These are phyloP conservation scores for Ogataea nonfermentans DNA, from an alignment of 805 yeast species.

Conservation along the genomic window DNA sequence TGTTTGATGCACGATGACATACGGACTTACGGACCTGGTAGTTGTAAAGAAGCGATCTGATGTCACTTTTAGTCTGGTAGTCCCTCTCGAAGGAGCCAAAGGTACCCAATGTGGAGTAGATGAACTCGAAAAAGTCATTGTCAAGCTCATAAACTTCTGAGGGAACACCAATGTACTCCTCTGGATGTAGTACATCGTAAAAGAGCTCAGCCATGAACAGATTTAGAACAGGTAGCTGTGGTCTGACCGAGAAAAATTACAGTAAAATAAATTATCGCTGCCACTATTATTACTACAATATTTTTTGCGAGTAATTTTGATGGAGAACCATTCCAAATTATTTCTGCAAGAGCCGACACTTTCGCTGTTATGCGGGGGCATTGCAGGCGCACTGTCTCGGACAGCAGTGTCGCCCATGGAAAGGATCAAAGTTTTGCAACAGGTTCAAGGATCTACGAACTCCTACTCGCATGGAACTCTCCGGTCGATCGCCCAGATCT, in stretches of 20 bases:
- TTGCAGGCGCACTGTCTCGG: conserved; percentile 79
- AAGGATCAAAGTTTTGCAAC: conserved; percentile 87
- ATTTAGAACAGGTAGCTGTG: conserved; percentile 5
- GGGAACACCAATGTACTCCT: conserved; percentile 16
- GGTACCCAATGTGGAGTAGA: conserved; percentile 19
- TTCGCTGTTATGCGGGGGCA: conserved; percentile 69
- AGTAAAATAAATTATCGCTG: too few species aligned
- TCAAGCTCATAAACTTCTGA: conserved; percentile 23
- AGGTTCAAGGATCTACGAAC: conserved; percentile 62
- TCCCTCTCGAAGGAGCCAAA: conserved; percentile 8
- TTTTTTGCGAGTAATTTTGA: not conserved
- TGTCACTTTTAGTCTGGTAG: conserved; percentile 14
- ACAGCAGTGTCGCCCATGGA: conserved; percentile 95
- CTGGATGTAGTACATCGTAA: conserved; percentile 11
- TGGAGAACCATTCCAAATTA: not conserved
- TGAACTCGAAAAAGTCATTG: conserved; percentile 25
- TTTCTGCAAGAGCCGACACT: conserved; percentile 48
- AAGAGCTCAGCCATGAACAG: conserved; percentile 6
- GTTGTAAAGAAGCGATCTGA: conserved; percentile 12
- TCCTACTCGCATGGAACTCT: conserved; percentile 63
- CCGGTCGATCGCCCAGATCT: conserved; percentile 73
- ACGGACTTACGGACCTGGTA: conserved; percentile 17
- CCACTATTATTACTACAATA: too few species aligned
- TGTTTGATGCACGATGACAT: conserved; percentile 5
- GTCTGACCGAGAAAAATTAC: not conserved